Conservation (phyloP, 2,329 filamentous ascomycete species). For the Pseudogymnoascus sp. region DNA sequence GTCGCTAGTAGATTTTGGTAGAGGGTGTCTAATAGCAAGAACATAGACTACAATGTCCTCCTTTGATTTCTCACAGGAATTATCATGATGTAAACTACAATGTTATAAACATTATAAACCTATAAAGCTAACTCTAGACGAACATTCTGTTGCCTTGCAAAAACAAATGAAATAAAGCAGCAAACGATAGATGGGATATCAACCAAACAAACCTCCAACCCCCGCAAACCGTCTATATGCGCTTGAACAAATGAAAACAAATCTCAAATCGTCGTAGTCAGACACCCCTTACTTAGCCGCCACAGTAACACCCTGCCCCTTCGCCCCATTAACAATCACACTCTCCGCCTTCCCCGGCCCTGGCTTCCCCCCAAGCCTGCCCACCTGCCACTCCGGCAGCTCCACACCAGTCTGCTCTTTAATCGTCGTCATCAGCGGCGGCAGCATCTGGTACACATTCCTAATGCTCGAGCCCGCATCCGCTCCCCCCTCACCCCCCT, state of each 20-base stretch:
- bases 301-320: not conserved
- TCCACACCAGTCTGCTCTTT: conserved; percentile 82
- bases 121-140: too few species aligned
- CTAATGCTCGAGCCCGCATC: conserved; percentile 59
- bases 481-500: conserved; percentile 36
- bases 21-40: too few species aligned
- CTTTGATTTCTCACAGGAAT: too few species aligned
- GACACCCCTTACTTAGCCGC: not conserved
- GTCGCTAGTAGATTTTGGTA: too few species aligned
- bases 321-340: not conserved
- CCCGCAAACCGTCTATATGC: not conserved
- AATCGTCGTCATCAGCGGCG: conserved; percentile 75
- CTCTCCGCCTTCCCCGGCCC: not conserved
- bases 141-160: too few species aligned
- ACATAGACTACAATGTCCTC: too few species aligned
- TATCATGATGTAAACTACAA: too few species aligned
- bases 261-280: not conserved
- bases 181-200: too few species aligned
- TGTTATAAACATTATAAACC: too few species aligned
- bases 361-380: conserved; percentile 34
- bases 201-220: not conserved
- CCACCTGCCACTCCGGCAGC: conserved; percentile 69
- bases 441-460: conserved; percentile 77
- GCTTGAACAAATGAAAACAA: not conserved
- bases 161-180: too few species aligned